Evolutionary conservation across 208 protist genomes (phyloP).

Genomic region (Trichomonas tenax): DNA sequence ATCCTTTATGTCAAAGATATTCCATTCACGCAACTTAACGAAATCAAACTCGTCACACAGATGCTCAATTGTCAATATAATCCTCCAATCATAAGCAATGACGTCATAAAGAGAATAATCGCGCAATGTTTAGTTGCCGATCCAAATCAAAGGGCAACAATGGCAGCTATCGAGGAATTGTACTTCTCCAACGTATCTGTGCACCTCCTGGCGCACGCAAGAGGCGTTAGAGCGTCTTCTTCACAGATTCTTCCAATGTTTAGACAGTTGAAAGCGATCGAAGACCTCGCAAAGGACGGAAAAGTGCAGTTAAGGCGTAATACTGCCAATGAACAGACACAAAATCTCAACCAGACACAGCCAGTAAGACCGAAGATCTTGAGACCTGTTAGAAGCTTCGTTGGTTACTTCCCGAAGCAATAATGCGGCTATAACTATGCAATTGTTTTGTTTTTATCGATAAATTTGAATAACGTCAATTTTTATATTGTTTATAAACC

Average conservation of each 20-base stretch:
- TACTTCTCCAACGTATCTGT: not conserved
- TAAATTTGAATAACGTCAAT: no score
- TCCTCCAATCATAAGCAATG: not conserved
- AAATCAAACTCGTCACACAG: not conserved
- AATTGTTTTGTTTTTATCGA: not conserved
- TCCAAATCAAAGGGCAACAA: not conserved
- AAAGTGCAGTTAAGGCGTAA: not conserved
- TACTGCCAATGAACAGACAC: not conserved
- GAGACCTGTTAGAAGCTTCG: not conserved
- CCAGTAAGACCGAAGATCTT: not conserved
- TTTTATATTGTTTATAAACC: no score
- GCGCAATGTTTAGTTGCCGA: not conserved
- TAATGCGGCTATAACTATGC: not conserved
- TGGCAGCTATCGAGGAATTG: not conserved
- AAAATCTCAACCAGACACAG: not conserved
- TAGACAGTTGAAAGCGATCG: not conserved
- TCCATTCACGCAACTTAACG: not conserved
- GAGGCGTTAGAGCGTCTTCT: not conserved
- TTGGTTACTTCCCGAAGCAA: not conserved
- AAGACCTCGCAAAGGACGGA: not conserved
- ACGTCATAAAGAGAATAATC: not conserved
- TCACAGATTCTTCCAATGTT: not conserved
- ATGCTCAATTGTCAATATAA: not conserved
- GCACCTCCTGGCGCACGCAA: not conserved
- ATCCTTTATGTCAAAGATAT: not conserved